A percentile compares a stretch with the other conserved stretches of the same genome.
phyloP scores from a whole-genome alignment of 169 alveolate species.

The Besnoitia besnoiti region DNA sequence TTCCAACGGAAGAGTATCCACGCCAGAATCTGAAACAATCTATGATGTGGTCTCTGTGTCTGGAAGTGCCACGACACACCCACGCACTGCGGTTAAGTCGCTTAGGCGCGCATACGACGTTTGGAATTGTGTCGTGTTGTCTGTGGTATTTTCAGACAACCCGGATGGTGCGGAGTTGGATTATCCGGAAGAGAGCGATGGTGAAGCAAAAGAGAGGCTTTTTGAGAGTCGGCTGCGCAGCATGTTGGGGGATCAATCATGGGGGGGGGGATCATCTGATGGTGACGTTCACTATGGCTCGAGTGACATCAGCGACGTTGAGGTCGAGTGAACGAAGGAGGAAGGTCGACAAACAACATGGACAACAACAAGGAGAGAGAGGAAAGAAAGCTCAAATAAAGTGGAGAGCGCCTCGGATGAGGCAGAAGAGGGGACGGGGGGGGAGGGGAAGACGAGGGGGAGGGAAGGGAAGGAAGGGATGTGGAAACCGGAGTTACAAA shows the following conservation, averaged over 20 bases:
- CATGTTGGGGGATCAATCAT: background rate
- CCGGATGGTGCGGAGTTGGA: background rate
- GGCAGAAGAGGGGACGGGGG: too few species aligned
- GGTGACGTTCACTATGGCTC: background rate
- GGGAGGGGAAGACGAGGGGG: too few species aligned
- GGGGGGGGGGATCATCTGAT: background rate
- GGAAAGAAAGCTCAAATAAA: too few species aligned
- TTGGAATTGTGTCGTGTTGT: background rate
- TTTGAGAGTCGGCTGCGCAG: background rate
- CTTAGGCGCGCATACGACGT: too few species aligned
- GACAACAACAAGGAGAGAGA: background rate
- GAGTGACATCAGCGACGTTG: background rate
- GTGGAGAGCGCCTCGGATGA: too few species aligned
- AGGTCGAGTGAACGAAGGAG: background rate
- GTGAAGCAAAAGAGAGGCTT: background rate
- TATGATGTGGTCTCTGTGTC: too few species aligned
- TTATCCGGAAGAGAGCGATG: constrained; percentile 10
- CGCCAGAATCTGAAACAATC: too few species aligned
- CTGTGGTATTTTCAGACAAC: background rate
- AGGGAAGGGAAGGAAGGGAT: too few species aligned
- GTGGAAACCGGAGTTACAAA: too few species aligned
- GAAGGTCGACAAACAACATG: background rate
- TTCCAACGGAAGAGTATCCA: too few species aligned
- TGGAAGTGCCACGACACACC: too few species aligned
- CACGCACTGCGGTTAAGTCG: too few species aligned